phyloP scores from a whole-genome alignment of 805 yeast genomes.

The Kodamaea restingae region DNA sequence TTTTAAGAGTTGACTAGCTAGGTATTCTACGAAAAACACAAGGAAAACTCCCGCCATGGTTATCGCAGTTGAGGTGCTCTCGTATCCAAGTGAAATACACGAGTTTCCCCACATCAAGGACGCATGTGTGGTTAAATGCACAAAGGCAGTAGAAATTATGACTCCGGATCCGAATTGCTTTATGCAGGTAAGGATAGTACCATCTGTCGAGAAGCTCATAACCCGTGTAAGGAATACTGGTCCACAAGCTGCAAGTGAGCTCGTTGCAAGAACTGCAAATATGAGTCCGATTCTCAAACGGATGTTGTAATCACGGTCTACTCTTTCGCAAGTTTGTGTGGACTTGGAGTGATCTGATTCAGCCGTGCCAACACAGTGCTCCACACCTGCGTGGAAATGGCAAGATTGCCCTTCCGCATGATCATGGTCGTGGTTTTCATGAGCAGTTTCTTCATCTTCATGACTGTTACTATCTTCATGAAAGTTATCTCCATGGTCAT shows the following conservation, averaged over 20 bases:
- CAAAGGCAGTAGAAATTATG: slow-evolving; percentile 29
- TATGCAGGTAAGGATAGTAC: slow-evolving; percentile 3
- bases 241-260: slow-evolving; percentile 30
- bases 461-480: too few species aligned
- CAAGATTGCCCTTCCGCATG: slow-evolving; percentile 12
- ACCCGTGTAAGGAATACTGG: slow-evolving; percentile 25
- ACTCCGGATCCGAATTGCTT: slow-evolving; percentile 29
- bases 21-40: slow-evolving; percentile 22
- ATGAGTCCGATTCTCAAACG: slow-evolving; percentile 27
- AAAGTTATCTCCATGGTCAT: background rate
- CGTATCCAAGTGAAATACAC: slow-evolving; percentile 23
- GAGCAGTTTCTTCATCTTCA: background rate
- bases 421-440: slow-evolving; percentile 1
- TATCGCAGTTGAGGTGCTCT: slow-evolving; percentile 24
- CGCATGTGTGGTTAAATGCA: slow-evolving; percentile 27
- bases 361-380: slow-evolving; percentile 18
- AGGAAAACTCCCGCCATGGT: slow-evolving; percentile 27
- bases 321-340: slow-evolving; percentile 17
- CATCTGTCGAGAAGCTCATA: slow-evolving; percentile 5
- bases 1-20: background rate
- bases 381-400: slow-evolving; percentile 33
- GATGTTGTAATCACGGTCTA: slow-evolving; percentile 26
- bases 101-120: slow-evolving; percentile 23
- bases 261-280: slow-evolving; percentile 32
- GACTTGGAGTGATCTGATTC: slow-evolving; percentile 11